Conservation (phyloP, 805 yeast species). For the Kluyveromyces lactis region DNA sequence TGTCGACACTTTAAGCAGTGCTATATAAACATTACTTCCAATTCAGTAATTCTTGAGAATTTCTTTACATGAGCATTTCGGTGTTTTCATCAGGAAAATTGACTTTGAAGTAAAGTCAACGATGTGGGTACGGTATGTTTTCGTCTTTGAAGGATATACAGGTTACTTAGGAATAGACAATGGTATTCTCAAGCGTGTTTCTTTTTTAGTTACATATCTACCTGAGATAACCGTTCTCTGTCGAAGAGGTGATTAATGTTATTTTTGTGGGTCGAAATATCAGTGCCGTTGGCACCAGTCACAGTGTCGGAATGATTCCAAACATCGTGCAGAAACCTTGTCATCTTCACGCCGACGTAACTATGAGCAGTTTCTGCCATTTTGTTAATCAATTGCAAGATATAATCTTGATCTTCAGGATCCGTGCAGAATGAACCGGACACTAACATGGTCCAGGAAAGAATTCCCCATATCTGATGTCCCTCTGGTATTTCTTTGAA, state of each 20-base stretch:
- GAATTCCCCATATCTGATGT: conserved; percentile 14
- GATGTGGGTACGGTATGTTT: too few relatives aligned
- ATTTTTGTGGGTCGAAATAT: conserved; percentile 6
- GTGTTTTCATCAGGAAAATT: too few relatives aligned
- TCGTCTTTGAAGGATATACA: too few relatives aligned
- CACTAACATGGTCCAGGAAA: conserved; percentile 15
- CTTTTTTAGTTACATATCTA: conserved; percentile 15
- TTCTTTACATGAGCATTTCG: too few relatives aligned
- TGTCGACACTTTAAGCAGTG: too few relatives aligned
- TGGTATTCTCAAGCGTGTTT: too few relatives aligned
- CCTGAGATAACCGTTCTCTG: conserved; percentile 11
- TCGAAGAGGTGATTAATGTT: conserved; percentile 11
- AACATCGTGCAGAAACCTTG: conserved; percentile 12
- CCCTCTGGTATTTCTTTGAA: conserved; percentile 14
- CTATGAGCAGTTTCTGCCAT: conserved; percentile 18
- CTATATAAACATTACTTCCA: too few relatives aligned
- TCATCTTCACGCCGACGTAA: conserved; percentile 14
- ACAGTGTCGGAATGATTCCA: conserved; percentile 11
- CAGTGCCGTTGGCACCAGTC: too few relatives aligned
- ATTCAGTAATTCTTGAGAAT: too few relatives aligned
- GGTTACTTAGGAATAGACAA: too few relatives aligned
- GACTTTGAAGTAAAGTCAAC: too few relatives aligned
- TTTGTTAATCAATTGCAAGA: conserved; percentile 9
- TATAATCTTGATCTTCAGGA: conserved; percentile 10
- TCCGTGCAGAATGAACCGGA: conserved; percentile 12